Evolutionary conservation across 257 asterid species (phyloP), one percentile per base, ranked within the genome.

Genomic region (Solanum okadae): DNA sequence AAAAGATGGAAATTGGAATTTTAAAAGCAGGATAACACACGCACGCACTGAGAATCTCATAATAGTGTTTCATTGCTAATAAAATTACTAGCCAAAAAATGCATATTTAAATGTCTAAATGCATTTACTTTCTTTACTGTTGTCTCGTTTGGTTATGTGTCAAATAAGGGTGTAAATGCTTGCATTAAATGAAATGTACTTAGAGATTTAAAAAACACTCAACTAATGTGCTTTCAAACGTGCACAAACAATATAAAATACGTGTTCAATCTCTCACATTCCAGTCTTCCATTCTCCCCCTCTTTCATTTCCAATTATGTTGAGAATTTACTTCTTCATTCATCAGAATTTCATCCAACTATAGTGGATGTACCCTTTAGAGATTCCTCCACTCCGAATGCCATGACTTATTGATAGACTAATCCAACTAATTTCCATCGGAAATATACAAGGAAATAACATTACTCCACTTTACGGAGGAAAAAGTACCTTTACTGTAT

Each of bases 401-500:
- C 10, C 85, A 46, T 44, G 31, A 79, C 37, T 25, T 79, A 79
- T 79, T 27, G 67, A 27, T 2, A 78, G 38, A 78, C 37, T 78
- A 40, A 25, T 79, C 27, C 31, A 49, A 82, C 86, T 16, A 46
- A 82, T 1, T 46, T 82, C 70, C 37, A 20, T 52, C 37, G 1
- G 4, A 31, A 49, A 29, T 82, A 49, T 33, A 18, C 18, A 18
- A 49, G 20, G 86, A 82, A 29, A 82, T 82, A 29, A 82, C 86
- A 49, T 18, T 29, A 81, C 16, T 29, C 70, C 42, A 9, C 86
- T 10, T 44, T 18, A 46, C 27, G 42, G 31, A 82, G 11, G 61
- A 10, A 52, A 49, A 82, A 31, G 87, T 93, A 96, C 98, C 93
- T 38, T 77, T 33, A 94, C 84, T 42, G 98, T 86, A 93, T 97